Percentiles rank a stretch among this genome's conserved stretches.
phyloP scores from a whole-genome alignment of 768 basidiomycete species.

The Amanita rubescens region DNA sequence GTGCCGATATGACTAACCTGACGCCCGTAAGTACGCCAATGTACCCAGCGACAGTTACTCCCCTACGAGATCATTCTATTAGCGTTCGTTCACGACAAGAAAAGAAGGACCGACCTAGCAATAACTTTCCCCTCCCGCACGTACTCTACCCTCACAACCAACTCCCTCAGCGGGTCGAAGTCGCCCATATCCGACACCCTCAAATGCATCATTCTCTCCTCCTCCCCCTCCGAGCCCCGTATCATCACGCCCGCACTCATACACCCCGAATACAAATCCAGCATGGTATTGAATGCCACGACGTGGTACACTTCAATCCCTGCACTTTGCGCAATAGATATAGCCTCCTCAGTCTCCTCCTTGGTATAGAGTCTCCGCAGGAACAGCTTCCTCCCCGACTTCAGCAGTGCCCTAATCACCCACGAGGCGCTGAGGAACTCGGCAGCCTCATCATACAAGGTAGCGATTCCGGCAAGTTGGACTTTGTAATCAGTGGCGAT shows the following conservation, averaged over 20 bases:
- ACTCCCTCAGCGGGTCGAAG: constrained; percentile 25
- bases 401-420: constrained; percentile 18
- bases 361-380: constrained; percentile 22
- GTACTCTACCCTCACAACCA: constrained; percentile 29
- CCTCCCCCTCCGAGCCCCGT: constrained; percentile 13
- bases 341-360: constrained; percentile 29
- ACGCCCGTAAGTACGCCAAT: constrained; percentile 31
- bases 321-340: constrained; percentile 22
- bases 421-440: constrained; percentile 10
- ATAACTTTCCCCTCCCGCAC: constrained; percentile 23
- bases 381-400: constrained; percentile 12
- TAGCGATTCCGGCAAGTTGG: constrained; percentile 19
- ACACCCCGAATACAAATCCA: constrained; percentile 32
- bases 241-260: constrained; percentile 28
- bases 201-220: constrained; percentile 26
- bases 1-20: constrained; percentile 15
- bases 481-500: constrained; percentile 24
- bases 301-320: constrained; percentile 25
- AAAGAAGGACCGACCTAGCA: constrained; percentile 21
- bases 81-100: not conserved
- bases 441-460: constrained; percentile 23
- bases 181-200: constrained; percentile 30
- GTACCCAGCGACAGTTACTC: constrained; percentile 33
- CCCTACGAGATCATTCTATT: constrained; percentile 12
- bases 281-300: constrained; percentile 32